Conservation (phyloP, 495 filamentous ascomycete genomes). For the Penicillium mononematosum region DNA sequence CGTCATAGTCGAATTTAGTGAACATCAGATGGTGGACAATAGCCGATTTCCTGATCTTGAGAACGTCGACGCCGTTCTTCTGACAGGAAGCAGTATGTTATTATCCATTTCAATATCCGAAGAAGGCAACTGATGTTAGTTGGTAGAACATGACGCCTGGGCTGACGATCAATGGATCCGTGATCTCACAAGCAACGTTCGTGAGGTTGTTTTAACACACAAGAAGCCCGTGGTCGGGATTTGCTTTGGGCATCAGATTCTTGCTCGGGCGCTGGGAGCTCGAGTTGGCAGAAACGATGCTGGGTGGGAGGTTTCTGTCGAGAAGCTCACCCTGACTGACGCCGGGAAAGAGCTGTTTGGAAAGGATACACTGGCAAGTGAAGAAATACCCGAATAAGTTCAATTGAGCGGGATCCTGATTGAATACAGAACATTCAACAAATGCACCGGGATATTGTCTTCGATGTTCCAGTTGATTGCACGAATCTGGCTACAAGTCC, state of each 20-base stretch:
- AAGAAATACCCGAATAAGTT: neutral
- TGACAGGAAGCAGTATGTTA: conserved; percentile 65
- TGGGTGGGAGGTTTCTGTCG: conserved; percentile 80
- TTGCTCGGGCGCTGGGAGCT: conserved; percentile 70
- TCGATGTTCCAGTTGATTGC: conserved; percentile 59
- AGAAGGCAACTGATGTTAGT: neutral
- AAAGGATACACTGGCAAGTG: conserved; percentile 59
- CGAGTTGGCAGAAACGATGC: conserved; percentile 58
- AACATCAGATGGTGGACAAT: conserved; percentile 62
- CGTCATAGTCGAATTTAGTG: conserved; percentile 53
- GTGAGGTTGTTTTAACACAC: conserved; percentile 48
- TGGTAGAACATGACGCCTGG: conserved; percentile 54
- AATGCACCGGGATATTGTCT: conserved; percentile 83
- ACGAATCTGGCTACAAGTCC: conserved; percentile 61
- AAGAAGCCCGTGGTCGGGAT: conserved; percentile 70
- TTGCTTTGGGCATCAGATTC: conserved; percentile 91
- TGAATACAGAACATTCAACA: conserved; percentile 60
- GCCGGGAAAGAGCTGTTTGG: conserved; percentile 69
- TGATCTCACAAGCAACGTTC: conserved; percentile 63
- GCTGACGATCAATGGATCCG: conserved; percentile 71
- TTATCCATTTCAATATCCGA: neutral
- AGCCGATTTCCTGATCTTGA: conserved; percentile 60
- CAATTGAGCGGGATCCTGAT: neutral
- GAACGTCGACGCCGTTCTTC: conserved; percentile 69
- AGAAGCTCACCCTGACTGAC: conserved; percentile 60